These are phyloP conservation scores for Penicillium canariense DNA, from an alignment of 495 filamentous ascomycete species.

Conservation along the genomic window DNA sequence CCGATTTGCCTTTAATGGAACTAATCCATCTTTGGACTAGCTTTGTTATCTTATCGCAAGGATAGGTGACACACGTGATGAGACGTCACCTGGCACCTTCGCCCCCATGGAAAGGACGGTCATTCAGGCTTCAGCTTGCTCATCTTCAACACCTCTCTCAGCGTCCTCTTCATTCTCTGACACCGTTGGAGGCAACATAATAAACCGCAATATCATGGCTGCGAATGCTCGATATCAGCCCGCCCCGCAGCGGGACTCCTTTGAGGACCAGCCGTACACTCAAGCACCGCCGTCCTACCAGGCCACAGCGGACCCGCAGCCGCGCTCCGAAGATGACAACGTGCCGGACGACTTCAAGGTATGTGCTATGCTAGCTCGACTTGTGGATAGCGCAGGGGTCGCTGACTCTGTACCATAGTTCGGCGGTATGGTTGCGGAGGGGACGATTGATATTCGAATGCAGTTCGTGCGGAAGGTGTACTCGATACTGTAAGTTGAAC, in stretches of 20 bases:
- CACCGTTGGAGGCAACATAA: not conserved
- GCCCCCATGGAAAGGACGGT: constrained; percentile 3
- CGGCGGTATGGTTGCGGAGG: constrained; percentile 87
- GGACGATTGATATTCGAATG: constrained; percentile 91
- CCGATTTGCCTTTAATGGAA: not conserved
- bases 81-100: constrained; percentile 24
- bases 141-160: constrained; percentile 8
- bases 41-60: constrained; percentile 3
- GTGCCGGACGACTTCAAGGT: constrained; percentile 98
- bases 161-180: constrained; percentile 3
- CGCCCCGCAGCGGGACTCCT: constrained; percentile 71
- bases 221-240: constrained; percentile 66
- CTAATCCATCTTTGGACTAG: not conserved
- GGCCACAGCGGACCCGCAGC: constrained; percentile 52
- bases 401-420: constrained; percentile 52
- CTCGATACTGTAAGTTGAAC: constrained; percentile 63
- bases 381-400: not conserved
- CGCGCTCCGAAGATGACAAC: constrained; percentile 82
- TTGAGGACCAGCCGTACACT: constrained; percentile 64
- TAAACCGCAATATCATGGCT: constrained; percentile 50
- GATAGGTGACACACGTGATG: constrained; percentile 18
- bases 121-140: constrained; percentile 5
- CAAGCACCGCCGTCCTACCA: constrained; percentile 78
- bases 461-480: constrained; percentile 96
- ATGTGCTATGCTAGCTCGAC: not conserved